A percentile compares a stretch with the other conserved stretches of the same genome.
Conservation (phyloP, 2,329 filamentous ascomycete species). For the Diaporthe longicolla region DNA sequence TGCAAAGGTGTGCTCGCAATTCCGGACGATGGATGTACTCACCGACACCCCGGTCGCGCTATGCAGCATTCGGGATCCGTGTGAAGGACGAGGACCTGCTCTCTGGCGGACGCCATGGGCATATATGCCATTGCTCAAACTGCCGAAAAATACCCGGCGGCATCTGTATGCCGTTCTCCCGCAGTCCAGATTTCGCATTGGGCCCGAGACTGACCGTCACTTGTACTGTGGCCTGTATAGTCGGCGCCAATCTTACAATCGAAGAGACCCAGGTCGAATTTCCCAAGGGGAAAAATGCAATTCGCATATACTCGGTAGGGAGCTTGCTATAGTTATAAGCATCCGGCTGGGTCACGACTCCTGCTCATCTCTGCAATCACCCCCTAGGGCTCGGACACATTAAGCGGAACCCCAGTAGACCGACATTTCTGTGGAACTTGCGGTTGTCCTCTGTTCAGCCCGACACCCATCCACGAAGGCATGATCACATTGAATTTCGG, state of each 20-base stretch:
- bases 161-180: neutral
- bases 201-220: neutral
- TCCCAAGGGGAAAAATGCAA: neutral
- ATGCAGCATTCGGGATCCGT: neutral
- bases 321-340: no score
- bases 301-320: neutral
- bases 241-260: neutral
- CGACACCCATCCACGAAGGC: neutral
- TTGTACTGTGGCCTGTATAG: neutral
- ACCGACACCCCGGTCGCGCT: neutral
- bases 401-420: neutral
- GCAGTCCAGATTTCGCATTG: neutral
- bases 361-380: neutral
- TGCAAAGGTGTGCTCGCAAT: neutral
- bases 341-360: no score
- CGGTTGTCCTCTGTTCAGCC: conserved; percentile 4
- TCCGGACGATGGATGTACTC: neutral
- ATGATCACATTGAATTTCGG: neutral
- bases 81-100: neutral
- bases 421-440: conserved; percentile 5
- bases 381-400: neutral
- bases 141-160: conserved; percentile 2
- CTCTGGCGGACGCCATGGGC: neutral
- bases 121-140: neutral
- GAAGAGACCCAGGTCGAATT: neutral